phyloP scores from a whole-genome alignment of 1,284 basidiomycete genomes.

The Marasmius tenuissimus region DNA sequence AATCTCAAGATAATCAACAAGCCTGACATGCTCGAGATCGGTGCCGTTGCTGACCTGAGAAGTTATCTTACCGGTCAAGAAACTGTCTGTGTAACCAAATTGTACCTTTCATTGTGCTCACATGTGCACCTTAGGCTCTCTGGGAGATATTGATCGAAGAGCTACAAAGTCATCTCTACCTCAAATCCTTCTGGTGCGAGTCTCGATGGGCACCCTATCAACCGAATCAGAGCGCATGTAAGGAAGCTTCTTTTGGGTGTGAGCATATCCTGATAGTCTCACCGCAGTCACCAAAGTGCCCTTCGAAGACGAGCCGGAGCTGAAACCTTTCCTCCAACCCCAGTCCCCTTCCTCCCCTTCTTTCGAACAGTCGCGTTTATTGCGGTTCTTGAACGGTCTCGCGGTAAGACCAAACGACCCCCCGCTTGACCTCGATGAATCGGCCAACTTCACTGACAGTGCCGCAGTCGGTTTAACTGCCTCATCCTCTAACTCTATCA shows the following conservation, averaged over 20 bases:
- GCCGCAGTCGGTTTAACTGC: slow-evolving; percentile 9
- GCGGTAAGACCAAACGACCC: slow-evolving; percentile 80
- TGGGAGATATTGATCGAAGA: slow-evolving; percentile 95
- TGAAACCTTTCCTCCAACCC: slow-evolving; percentile 22
- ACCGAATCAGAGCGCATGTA: slow-evolving; percentile 78
- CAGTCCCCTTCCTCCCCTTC: slow-evolving; percentile 38
- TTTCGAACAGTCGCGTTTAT: slow-evolving; percentile 47
- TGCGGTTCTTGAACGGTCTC: slow-evolving; percentile 71
- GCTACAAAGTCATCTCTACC: slow-evolving; percentile 95
- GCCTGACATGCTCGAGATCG: slow-evolving; percentile 91
- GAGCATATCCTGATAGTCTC: slow-evolving; percentile 3
- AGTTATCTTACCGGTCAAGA: slow-evolving; percentile 89
- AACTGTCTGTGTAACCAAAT: slow-evolving; percentile 54
- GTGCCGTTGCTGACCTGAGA: slow-evolving; percentile 88
- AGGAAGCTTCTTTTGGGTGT: slow-evolving; percentile 28
- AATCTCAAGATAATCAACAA: slow-evolving; percentile 92
- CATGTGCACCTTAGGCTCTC: slow-evolving; percentile 59
- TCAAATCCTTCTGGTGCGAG: slow-evolving; percentile 97
- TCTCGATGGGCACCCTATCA: slow-evolving; percentile 86
- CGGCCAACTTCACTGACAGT: slow-evolving; percentile 36
- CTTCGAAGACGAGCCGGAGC: slow-evolving; percentile 52
- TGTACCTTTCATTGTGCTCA: slow-evolving; percentile 17
- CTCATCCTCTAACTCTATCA: slow-evolving; percentile 27
- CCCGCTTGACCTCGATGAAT: slow-evolving; percentile 68
- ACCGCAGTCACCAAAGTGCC: slow-evolving; percentile 55